Evolutionary conservation across 2,329 filamentous ascomycete species (phyloP), one percentile per base, ranked within the genome.

Genomic region (Aspergillus awamori): DNA sequence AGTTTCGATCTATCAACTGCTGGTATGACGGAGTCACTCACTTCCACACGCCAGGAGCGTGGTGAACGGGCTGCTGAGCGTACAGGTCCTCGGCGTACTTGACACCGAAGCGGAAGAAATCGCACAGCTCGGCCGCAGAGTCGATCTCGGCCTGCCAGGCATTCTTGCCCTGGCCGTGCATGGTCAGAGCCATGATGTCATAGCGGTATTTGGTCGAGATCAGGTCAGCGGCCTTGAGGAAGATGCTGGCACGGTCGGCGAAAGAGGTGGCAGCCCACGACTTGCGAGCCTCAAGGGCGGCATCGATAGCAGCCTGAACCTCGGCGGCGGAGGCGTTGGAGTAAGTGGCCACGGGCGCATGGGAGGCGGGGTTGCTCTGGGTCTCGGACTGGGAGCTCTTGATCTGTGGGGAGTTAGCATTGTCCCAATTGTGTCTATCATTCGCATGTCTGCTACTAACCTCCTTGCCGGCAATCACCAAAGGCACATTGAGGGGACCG

Each of bases 91-190:
- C 89, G 28, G 94, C 94, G 73, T 95, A 97, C 76, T 93, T 88
- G 57, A 97, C 94, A 74, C 95, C 95, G 83, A 97, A 82, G 74
- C 93, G 87, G 75, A 98, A 82, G 80, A 98, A 98, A 76, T 99
- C 94, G 69, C 87, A 89, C 69, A 96, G 80, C 83, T 99, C 95
- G 8, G 94, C 94, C 17, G 94, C 94, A 41, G 93, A 86, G 77
- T 98, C 94, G 66, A 98, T 98, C 84, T 99, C 94, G n/a, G 95
- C 94, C 80, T 99, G 94, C 93, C 93, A 98, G 52, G 92, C 92
- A 77, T 97, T 98, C 86, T 98, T 98, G 72, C 95, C 94, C 80
- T 99, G 94, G 63, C 94, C 95, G 33, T 97, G 83, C 87, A 98
- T 97, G 13, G 95, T 97, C 48, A 92, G 87, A 7, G 95, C 94